Conservation (phyloP, 1,284 basidiomycete genomes). For the Lentinula novae-zelandiae region DNA sequence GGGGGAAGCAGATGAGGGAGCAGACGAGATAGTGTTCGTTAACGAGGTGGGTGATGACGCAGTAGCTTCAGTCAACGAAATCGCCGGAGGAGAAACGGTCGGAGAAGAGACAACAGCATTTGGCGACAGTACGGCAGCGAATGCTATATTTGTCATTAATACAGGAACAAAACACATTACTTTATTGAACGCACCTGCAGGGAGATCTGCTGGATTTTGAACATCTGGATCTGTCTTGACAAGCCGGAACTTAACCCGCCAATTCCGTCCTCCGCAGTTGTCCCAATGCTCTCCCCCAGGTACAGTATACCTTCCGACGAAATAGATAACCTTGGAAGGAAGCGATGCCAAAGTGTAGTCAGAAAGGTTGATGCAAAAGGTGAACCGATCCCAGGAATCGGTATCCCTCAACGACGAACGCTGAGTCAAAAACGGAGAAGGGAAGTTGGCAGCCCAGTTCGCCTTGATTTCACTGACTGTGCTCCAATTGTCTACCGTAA, state of each 20-base stretch:
- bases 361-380: slow-evolving; percentile 59
- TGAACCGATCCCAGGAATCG: slow-evolving; percentile 49
- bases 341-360: neutral
- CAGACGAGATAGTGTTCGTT: neutral
- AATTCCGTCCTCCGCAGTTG: slow-evolving; percentile 82
- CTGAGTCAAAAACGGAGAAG: slow-evolving; percentile 27
- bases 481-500: slow-evolving; percentile 92
- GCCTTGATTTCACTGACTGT: slow-evolving; percentile 87
- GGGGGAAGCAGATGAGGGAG: neutral
- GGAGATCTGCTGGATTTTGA: neutral
- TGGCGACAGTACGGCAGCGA: neutral
- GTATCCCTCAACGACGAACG: slow-evolving; percentile 8
- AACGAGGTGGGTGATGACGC: neutral
- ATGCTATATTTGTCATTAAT: too few species aligned
- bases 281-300: slow-evolving; percentile 75
- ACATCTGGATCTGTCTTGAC: neutral
- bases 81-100: neutral
- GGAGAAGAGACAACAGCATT: slow-evolving; percentile 1
- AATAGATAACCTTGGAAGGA: slow-evolving; percentile 39
- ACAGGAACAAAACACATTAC: neutral
- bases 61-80: neutral
- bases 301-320: slow-evolving; percentile 21
- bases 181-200: neutral
- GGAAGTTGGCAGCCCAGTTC: slow-evolving; percentile 37
- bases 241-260: slow-evolving; percentile 46